Evolutionary conservation across 495 filamentous ascomycete genomes (phyloP), one percentile per base, ranked within the genome.

Genomic region (Aspergillus nidulans): DNA sequence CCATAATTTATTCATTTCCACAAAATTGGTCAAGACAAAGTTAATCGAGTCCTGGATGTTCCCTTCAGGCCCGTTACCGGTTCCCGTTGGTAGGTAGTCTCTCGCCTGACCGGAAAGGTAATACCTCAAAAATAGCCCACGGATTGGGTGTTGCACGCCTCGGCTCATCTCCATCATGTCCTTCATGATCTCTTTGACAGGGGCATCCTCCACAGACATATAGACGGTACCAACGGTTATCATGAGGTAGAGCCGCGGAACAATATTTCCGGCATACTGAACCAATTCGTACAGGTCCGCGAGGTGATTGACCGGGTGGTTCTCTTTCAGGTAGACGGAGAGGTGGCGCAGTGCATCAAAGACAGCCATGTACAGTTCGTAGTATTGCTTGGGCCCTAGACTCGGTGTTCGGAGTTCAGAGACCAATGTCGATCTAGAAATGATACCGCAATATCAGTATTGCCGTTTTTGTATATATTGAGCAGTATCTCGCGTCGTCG

Each of bases 121-220:
- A 72, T 97, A 98, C 67, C 94, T 83, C 58, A 98, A 73, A 69
- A 98, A 98, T 36, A 98, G 76, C 2, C 94, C 94, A 44, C 94
- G 87, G 45, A 96, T 89, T 2, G 94, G 94, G 65, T 98, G 95
- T 65, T 98, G 94, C 25, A 98, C 90, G 44, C 94, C 94, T 57
- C 94, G 83, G 70, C 90, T 96, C 94, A 98, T 98, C 74, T 98
- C 94, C 94, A 98, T 98, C 94, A 98, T 98, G 67, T 98, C 94
- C 71, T 98, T 98, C 94, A 98, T 98, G 52, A 98, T 91, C 75
- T 98, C 94, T 74, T 98, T 98, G 58, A 98, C 92, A 4, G 94
- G 94, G 42, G 94, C 95, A 82, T 96, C 94, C 67, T 94, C 89
- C 61, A 98, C 92, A 9, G 89, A 85, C 94, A 98, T 98, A 74